phyloP scores from a whole-genome alignment of 805 yeast species.

The Maudiozyma serrabonitensis region DNA sequence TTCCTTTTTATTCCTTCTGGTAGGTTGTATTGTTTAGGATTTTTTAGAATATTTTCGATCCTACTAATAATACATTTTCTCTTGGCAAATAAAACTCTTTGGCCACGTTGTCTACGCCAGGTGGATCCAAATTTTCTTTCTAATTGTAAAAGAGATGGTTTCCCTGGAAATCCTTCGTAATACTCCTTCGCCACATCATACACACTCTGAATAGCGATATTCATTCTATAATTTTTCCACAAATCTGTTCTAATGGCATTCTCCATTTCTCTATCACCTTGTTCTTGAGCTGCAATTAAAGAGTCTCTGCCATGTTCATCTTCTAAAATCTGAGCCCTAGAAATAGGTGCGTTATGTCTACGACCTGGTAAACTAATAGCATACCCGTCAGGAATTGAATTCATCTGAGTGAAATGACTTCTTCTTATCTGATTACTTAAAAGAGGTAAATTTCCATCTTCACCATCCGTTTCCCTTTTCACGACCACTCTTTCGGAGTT shows the following conservation, averaged over 20 bases:
- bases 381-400: background rate
- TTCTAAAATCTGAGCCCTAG: background rate
- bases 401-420: too few species aligned
- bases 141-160: constrained; percentile 20
- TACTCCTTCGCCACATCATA: constrained; percentile 23
- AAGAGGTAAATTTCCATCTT: background rate
- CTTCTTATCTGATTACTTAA: background rate
- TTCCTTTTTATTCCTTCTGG: constrained; percentile 11
- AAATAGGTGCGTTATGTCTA: background rate
- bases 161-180: constrained; percentile 21
- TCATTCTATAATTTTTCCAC: constrained; percentile 13
- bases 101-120: constrained; percentile 23
- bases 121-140: constrained; percentile 24
- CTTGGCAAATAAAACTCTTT: constrained; percentile 22
- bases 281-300: background rate
- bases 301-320: background rate
- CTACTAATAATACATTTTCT: constrained; percentile 21
- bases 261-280: background rate
- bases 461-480: background rate
- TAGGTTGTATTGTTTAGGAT: constrained; percentile 16
- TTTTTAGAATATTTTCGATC: constrained; percentile 14
- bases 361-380: too few species aligned
- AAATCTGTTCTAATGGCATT: constrained; percentile 2
- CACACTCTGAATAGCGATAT: constrained; percentile 20
- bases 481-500: background rate